Evolutionary conservation across 2,329 filamentous ascomycete genomes (phyloP).

Genomic region (Geosmithia flava): DNA sequence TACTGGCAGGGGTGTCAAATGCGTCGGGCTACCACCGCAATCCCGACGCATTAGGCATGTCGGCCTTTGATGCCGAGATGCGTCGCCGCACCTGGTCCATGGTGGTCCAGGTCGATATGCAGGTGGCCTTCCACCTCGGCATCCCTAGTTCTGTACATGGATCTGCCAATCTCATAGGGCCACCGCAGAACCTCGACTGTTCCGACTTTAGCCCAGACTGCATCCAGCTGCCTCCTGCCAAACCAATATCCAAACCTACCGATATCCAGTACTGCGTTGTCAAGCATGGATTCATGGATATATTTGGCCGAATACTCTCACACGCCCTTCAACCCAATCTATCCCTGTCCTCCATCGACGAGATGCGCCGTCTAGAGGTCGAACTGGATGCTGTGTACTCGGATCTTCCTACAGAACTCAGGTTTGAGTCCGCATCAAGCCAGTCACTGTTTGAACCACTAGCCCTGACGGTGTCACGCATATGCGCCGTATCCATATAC

Average conservation of each 20-base stretch:
- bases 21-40: constrained; percentile 36
- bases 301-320: constrained; percentile 29
- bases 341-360: constrained; percentile 16
- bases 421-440: constrained; percentile 26
- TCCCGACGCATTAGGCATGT: constrained; percentile 20
- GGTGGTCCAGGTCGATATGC: constrained; percentile 31
- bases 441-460: constrained; percentile 26
- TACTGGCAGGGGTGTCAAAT: constrained; percentile 34
- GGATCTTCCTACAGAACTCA: constrained; percentile 23
- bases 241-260: constrained; percentile 28
- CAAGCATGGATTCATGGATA: constrained; percentile 28
- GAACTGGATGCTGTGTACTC: constrained; percentile 23
- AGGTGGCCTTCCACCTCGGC: constrained; percentile 37
- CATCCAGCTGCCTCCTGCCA: constrained; percentile 26
- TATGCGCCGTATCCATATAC: constrained; percentile 29
- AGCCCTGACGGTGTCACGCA: constrained; percentile 10
- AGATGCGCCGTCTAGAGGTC: constrained; percentile 21
- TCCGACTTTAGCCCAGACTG: constrained; percentile 36
- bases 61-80: constrained; percentile 37
- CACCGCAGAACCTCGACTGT: constrained; percentile 34
- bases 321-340: constrained; percentile 22
- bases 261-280: constrained; percentile 27
- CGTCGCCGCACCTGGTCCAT: constrained; percentile 35
- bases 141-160: constrained; percentile 18
- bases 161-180: constrained; percentile 24